A percentile compares a stretch with the other conserved stretches of the same genome.
Conservation (phyloP, 2,329 filamentous ascomycete genomes). For the Claviceps spartinae region DNA sequence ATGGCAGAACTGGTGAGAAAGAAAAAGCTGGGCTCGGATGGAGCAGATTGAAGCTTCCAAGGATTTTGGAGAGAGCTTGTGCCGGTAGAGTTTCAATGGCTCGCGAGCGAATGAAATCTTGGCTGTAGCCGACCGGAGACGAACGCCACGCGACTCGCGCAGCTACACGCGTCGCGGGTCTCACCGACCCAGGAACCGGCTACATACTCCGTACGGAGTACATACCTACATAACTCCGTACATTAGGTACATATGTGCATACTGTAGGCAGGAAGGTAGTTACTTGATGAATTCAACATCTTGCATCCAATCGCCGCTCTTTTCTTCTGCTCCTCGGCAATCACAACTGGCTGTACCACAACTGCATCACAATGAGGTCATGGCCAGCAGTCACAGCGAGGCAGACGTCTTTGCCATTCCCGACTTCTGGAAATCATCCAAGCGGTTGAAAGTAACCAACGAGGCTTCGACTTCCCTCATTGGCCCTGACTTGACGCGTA, state of each 20-base stretch:
- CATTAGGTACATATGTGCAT: no score
- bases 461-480: constrained; percentile 27
- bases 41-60: background rate
- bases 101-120: background rate
- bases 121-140: background rate
- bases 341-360: background rate
- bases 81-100: background rate
- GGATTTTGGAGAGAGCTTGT: background rate
- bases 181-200: no score
- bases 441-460: constrained; percentile 24
- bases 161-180: background rate
- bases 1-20: background rate
- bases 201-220: no score
- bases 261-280: no score
- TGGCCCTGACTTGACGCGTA: constrained; percentile 23
- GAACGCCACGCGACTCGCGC: background rate
- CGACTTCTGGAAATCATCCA: constrained; percentile 44
- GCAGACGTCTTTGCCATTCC: constrained; percentile 50
- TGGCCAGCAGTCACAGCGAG: constrained; percentile 26
- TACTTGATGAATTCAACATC: background rate
- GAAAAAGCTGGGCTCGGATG: background rate
- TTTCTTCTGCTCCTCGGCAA: background rate
- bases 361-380: constrained; percentile 11
- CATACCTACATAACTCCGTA: no score
- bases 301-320: background rate